These are phyloP conservation scores for Solanum bukasovii DNA, from an alignment of 257 asterid genomes.

Conservation along the genomic window DNA sequence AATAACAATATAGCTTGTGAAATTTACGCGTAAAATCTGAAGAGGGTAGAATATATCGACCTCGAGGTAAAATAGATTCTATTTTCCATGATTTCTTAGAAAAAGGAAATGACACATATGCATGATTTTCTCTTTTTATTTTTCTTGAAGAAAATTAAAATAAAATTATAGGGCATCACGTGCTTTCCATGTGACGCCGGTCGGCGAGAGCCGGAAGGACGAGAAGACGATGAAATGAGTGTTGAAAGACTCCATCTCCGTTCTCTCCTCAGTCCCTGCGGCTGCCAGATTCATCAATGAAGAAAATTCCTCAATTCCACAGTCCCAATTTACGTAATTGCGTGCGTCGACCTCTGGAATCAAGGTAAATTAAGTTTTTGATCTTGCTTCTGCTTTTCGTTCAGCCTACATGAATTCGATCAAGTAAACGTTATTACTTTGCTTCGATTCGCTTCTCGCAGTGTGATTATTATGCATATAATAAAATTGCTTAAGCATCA, in stretches of 20 bases:
- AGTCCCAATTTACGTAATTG: not conserved
- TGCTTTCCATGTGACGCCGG: not conserved
- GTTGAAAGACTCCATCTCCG: not conserved
- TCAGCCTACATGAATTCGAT: not conserved
- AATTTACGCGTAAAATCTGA: not conserved
- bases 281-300: not conserved
- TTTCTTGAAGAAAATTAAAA: not conserved
- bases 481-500: not conserved
- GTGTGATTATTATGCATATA: not conserved
- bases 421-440: not conserved
- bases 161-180: not conserved
- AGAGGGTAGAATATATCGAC: no score
- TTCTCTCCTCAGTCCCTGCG: not conserved
- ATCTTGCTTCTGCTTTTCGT: not conserved
- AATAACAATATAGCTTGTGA: no score
- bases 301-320: not conserved
- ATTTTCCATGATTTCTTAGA: not conserved
- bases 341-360: not conserved
- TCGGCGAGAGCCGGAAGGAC: not conserved
- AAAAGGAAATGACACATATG: not conserved
- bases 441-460: not conserved
- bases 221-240: not conserved
- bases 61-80: not conserved
- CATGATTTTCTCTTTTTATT: not conserved
- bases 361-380: not conserved